Percentiles rank a stretch among this genome's conserved stretches.
Evolutionary conservation across 345 rosid species (phyloP).

Genomic region (Aquilaria sinensis): DNA sequence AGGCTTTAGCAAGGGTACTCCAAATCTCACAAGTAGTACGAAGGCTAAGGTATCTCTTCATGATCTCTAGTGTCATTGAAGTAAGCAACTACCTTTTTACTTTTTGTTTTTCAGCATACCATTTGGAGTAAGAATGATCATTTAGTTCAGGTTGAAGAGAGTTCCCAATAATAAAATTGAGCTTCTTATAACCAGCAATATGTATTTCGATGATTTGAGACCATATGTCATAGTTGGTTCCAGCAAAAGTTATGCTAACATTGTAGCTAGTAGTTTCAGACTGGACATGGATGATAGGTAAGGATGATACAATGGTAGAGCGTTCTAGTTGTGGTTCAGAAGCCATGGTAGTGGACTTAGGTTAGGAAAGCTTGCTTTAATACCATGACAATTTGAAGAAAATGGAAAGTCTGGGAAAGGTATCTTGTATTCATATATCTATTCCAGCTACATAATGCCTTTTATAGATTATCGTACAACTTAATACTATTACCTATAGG

Average conservation of each 20-base stretch:
- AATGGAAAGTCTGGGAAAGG: too few species aligned
- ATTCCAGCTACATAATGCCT: too few species aligned
- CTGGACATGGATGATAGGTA: neutral
- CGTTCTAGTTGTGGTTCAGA: too few species aligned
- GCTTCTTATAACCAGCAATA: neutral
- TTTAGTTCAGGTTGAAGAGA: neutral
- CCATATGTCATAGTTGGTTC: neutral
- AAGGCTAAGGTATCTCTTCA: neutral
- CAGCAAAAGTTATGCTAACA: neutral
- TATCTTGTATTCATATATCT: too few species aligned
- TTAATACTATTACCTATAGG: too few species aligned
- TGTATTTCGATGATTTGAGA: neutral
- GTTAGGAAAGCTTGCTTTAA: too few species aligned
- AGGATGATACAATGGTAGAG: too few species aligned
- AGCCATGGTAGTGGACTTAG: too few species aligned
- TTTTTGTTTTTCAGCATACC: slow-evolving; percentile 1
- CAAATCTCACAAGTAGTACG: neutral
- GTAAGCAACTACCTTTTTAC: neutral
- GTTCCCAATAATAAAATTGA: neutral
- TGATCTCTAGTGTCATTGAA: neutral
- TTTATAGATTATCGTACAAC: too few species aligned
- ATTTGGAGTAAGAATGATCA: neutral
- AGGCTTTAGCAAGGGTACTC: slow-evolving; percentile 1
- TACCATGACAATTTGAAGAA: too few species aligned
- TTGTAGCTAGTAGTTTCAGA: neutral